Conservation (phyloP, 805 yeast genomes). For the Wilhelminamyces savonicus region DNA sequence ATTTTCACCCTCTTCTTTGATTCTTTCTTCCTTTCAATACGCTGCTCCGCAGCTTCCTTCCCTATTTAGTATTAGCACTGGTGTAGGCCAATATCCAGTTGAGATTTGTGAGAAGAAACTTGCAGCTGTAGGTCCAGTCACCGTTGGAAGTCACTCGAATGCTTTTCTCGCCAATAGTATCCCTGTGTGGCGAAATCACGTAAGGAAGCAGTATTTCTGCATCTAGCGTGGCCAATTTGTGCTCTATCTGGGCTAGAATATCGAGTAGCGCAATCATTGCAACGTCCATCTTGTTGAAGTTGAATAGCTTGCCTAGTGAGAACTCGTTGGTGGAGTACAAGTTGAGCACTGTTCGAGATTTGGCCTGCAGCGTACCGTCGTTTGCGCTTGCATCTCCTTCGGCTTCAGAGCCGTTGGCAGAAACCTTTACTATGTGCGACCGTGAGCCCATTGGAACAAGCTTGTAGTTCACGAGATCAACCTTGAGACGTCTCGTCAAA, state of each 20-base stretch:
- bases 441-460: slow-evolving; percentile 80
- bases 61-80: slow-evolving; percentile 31
- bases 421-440: slow-evolving; percentile 62
- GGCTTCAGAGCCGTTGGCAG: slow-evolving; percentile 6
- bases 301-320: slow-evolving; percentile 62
- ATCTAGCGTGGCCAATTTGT: slow-evolving; percentile 40
- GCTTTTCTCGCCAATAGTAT: slow-evolving; percentile 69
- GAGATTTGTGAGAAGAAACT: slow-evolving; percentile 64
- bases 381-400: neutral
- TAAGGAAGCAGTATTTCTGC: slow-evolving; percentile 65
- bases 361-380: neutral
- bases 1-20: too few relatives aligned
- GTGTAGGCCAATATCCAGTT: slow-evolving; percentile 84
- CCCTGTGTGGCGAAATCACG: slow-evolving; percentile 47
- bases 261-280: slow-evolving; percentile 77
- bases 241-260: slow-evolving; percentile 48
- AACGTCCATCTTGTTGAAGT: slow-evolving; percentile 70
- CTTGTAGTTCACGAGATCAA: slow-evolving; percentile 53
- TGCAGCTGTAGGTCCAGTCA: slow-evolving; percentile 90
- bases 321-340: slow-evolving; percentile 67
- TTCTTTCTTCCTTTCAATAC: too few relatives aligned
- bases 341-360: slow-evolving; percentile 42
- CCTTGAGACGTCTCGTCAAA: slow-evolving; percentile 48
- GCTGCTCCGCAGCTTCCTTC: too few relatives aligned
- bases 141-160: slow-evolving; percentile 67